Base-by-base conservation (phyloP, 441 rosid genomes). In the Viola pubescens region DNA sequence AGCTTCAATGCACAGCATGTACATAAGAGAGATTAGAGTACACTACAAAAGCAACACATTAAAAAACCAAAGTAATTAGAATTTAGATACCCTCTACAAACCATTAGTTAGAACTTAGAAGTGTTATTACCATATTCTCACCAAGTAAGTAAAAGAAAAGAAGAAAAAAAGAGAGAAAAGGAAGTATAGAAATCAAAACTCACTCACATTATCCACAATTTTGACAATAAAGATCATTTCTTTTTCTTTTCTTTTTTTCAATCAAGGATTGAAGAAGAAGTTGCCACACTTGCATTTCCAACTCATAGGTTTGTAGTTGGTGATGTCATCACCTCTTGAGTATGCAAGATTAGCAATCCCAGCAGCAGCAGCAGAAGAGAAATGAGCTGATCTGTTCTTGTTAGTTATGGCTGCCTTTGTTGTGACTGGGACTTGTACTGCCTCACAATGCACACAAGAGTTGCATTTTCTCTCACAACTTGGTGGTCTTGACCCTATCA, bases 281-380 rank as follows among this genome's bases (percentile, higher is more conserved):
- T 85, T 79, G 40, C 95, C 98, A 60, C 98, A 91, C 71, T 85
- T 89, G 88, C 98, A 91, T 67, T 89, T 91, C 98, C 98, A 91
- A 59, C 95, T 78, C 80, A 91, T 85, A 71, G 98, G 97, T 73
- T 91, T 91, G 79, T 91, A 91, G 64, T 89, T 89, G 67, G 98
- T 71, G 51, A 60, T 46, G 60, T 70, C 87, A 39, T 82, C 87
- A 16, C 95, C 97, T 80, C 87, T 83, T 0, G 71, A 72, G 69
- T 77, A 69, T 3, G 80, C 75, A 55, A 73, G 19, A 16, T 16
- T 16, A 0, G 19, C 19, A 16, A 16, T 54, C 50, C 54, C 52
- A 55, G 76, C 37, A 6, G 76, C 46, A 12, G 70, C 61, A 38
- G 71, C 62, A 39, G 77, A 45, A 9, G 4, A 65, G 55, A 78